Evolutionary conservation across 192 early-diverging fungal genomes (phyloP), one percentile per base, ranked within the genome.

Genomic region (Paraglomus brasilianum): DNA sequence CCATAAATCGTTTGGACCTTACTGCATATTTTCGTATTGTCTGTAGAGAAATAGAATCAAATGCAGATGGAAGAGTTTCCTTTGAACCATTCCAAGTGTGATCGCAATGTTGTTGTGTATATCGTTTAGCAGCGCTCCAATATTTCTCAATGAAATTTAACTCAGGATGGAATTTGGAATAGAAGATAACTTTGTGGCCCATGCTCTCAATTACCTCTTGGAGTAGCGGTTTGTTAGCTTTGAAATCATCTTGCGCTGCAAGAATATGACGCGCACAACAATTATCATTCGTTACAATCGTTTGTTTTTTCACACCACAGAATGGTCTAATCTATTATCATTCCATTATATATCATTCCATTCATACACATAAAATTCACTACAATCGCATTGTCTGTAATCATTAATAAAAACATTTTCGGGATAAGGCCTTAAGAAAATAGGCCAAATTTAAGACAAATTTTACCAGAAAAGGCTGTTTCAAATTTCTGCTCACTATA

Each of bases 121-220:
- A 70, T 19, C 24, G 15, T 46, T 70, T 58, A 48, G 57, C 69
- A 10, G 13, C 69, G 4, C 45, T 45, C 55, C 69, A 70, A 42
- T 47, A 59, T 5, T 14, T 44, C 24, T 70, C 53, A 60, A 70
- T 70, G 36, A 47, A 58, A 48, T 70, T 70, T 0, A 70, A 57
- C n/a, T 70, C 53, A 39, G 19, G 49, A 13, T 70, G 55, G 41
- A 60, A 70, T 22, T 70, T 70, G 0, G 43, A 45, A 39, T 70
- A 70, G 43, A 47, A 70, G 3, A 70, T 58, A 5, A 48, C 15
- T 21, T 40, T 70, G 53, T 58, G 55, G 5, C 56, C 53, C 22
- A 5, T 10, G 2, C 0, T 44, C 38, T 70, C 45, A 70, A 70
- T 70, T 21, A 61, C 30, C 39, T 70, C 51, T 60, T 40, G 47